A percentile compares a stretch with the other conserved stretches of the same genome.
These are phyloP conservation scores for Rhodomyrtus tomentosa DNA, from an alignment of 345 rosid genomes.

Conservation along the genomic window DNA sequence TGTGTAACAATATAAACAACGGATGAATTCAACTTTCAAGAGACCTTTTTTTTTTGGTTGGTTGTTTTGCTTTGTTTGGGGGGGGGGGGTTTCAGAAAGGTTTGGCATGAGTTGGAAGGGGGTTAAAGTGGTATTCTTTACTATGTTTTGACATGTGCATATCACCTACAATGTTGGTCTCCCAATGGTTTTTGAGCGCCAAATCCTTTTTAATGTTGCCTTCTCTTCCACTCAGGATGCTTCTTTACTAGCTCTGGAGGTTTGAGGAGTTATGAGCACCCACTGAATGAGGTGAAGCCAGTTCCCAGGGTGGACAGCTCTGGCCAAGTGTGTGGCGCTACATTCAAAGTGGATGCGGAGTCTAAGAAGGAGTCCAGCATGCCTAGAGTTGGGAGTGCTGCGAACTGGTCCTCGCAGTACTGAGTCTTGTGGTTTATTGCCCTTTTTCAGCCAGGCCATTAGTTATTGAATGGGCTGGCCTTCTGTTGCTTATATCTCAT, in stretches of 20 bases:
- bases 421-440: conserved; percentile 11
- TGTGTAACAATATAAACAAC: no score
- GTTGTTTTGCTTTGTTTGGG: no score
- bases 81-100: no score
- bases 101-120: background rate
- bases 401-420: conserved; percentile 71
- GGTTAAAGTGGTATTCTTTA: background rate
- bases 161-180: background rate
- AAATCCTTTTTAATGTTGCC: conserved; percentile 1
- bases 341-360: conserved; percentile 69
- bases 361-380: conserved; percentile 69
- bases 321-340: conserved; percentile 75
- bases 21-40: no score
- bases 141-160: background rate
- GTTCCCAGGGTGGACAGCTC: conserved; percentile 94
- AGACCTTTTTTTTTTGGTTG: no score
- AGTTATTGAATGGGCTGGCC: background rate
- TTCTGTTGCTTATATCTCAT: background rate
- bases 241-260: conserved; percentile 92
- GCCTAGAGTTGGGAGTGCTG: conserved; percentile 90
- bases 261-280: conserved; percentile 87
- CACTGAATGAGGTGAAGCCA: conserved; percentile 77
- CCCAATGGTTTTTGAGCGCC: background rate
- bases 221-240: conserved; percentile 41
- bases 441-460: conserved; percentile 6